Evolutionary conservation across 2,329 filamentous ascomycete genomes (phyloP), one percentile per base, ranked within the genome.

Genomic region (Neofusicoccum sp.): DNA sequence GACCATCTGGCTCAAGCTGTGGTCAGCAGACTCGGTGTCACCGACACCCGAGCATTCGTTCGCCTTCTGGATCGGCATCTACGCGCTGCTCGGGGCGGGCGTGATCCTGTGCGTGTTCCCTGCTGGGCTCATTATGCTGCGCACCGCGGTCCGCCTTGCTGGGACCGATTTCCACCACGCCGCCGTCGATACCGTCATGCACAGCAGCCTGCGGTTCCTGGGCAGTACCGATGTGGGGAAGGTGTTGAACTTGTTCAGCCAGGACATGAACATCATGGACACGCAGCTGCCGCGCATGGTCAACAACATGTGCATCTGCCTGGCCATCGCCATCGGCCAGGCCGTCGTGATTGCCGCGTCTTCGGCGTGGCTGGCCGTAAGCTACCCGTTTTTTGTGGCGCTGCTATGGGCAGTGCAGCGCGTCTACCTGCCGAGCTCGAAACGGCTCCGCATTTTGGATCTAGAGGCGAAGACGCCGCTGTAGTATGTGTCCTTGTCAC

Each of bases 371-470:
- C 71, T 74, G n/a, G 76, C 76, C 4, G 70, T 75, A 3, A 68
- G 72, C 41, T 26, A 24, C 49, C 78, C 78, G 0, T 57, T 77
- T 20, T 66, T 78, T 2, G 59, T 74, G 9, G 61, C 70, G 2
- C 67, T 67, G 2, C 65, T 81, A 26, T 80, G 74, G 61, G 59
- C 70, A 41, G 71, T 82, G 5, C 79, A 81, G 61, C 74, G 68
- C 49, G 75, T 77, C 66, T 82, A 82, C 62, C 74, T 82, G 3
- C 75, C 72, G 12, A 80, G 78, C 9, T 79, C 78, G 6, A 73
- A 79, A 2, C 79, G 80, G 62, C 65, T 82, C 6, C 77, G 83
- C 53, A 75, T 82, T 31, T 70, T 84, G 5, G 83, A 85, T 65
- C 73, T 84, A 0, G 82, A 84, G 66, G 72, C 76, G 16, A 79